Conservation (phyloP, 139 green algal genomes). For the Mychonastes homosphaera region DNA sequence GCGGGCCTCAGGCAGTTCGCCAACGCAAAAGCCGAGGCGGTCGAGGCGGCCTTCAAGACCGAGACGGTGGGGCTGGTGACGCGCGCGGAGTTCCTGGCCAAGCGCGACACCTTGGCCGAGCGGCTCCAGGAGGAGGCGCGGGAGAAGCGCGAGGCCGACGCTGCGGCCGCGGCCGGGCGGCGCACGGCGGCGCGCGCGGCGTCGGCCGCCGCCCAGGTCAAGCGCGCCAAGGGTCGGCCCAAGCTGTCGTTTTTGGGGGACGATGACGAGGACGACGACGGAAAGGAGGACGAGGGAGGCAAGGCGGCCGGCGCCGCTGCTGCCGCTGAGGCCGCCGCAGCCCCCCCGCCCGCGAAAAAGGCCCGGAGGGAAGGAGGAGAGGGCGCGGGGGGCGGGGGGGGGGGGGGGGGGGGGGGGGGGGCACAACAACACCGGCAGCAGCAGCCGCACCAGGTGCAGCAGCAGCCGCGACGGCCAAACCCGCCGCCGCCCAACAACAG, state of each 20-base stretch:
- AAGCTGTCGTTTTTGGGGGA: conserved; percentile 70
- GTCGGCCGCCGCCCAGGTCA: conserved; percentile 16
- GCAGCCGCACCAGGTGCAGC: conserved; percentile 4
- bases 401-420: neutral
- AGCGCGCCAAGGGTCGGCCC: conserved; percentile 27
- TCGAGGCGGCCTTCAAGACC: conserved; percentile 87
- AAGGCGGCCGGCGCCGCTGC: neutral
- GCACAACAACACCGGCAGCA: conserved; percentile 2
- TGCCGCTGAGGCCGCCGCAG: neutral
- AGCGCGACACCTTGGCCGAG: conserved; percentile 59
- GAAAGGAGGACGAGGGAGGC: conserved; percentile 3
- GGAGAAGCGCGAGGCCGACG: conserved; percentile 29
- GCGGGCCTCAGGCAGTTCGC: conserved; percentile 66
- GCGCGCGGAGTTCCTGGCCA: conserved; percentile 81
- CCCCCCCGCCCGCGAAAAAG: neutral
- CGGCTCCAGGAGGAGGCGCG: conserved; percentile 42
- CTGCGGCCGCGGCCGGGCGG: conserved; percentile 13
- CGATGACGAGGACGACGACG: conserved; percentile 20
- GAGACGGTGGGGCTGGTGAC: conserved; percentile 93
- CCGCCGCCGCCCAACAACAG: conserved; percentile 23
- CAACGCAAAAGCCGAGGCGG: conserved; percentile 43
- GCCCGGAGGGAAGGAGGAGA: conserved; percentile 3
- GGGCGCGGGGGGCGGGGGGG: neutral
- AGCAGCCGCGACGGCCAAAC: conserved; percentile 10
- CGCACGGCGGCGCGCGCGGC: conserved; percentile 26